Evolutionary conservation across 1,284 basidiomycete genomes (phyloP).

Genomic region (Pseudozyma flocculosa): DNA sequence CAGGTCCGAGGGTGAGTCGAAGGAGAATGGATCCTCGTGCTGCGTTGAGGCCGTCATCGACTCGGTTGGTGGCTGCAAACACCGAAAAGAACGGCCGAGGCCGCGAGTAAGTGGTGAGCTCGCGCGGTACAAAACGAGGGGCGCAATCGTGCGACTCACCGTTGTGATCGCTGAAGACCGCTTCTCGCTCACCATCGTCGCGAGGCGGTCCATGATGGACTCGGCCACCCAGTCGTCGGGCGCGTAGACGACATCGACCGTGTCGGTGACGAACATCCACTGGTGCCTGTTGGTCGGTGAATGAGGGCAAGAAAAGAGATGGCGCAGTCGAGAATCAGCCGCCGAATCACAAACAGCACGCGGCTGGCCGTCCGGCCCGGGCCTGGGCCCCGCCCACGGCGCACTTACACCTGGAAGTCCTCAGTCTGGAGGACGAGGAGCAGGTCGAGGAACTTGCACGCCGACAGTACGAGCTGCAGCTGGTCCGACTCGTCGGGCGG

Average conservation of each 20-base stretch:
- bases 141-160: too few species aligned
- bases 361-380: too few species aligned
- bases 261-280: slow-evolving; percentile 98
- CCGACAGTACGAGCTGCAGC: slow-evolving; percentile 77
- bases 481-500: slow-evolving; percentile 75
- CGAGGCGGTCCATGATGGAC: slow-evolving; percentile 84
- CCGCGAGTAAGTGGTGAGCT: too few species aligned
- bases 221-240: slow-evolving; percentile 79
- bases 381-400: too few species aligned
- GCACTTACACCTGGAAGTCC: slow-evolving; percentile 89
- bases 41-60: too few species aligned
- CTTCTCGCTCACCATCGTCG: slow-evolving; percentile 67
- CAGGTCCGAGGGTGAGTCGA: too few species aligned
- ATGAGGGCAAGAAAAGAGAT: too few species aligned
- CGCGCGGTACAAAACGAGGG: too few species aligned
- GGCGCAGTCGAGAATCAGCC: too few species aligned
- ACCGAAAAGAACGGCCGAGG: too few species aligned
- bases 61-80: neutral
- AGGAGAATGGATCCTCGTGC: neutral
- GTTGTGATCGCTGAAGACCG: slow-evolving; percentile 2
- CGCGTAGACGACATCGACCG: slow-evolving; percentile 88
- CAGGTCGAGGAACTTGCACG: slow-evolving; percentile 90
- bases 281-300: slow-evolving; percentile 78
- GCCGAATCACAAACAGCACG: too few species aligned
- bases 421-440: slow-evolving; percentile 88